These are phyloP conservation scores for Balamuthia mandrillaris DNA, from an alignment of 208 protist genomes.

Conservation along the genomic window DNA sequence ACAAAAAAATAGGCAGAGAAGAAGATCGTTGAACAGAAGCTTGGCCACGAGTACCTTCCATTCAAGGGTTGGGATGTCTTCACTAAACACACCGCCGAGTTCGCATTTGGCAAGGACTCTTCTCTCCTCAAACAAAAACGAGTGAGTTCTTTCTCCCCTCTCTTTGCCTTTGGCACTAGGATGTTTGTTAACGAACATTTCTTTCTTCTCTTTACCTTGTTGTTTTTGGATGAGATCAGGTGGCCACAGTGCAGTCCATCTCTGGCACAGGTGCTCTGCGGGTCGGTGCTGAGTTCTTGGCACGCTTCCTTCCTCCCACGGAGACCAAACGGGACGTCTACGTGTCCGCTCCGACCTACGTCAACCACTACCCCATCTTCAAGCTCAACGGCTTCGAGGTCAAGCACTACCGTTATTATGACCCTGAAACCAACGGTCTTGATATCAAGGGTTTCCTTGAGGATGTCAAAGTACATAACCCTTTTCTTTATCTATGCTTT, in stretches of 20 bases:
- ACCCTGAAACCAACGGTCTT: conserved; percentile 52
- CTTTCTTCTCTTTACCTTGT: neutral
- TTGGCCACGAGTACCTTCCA: conserved; percentile 94
- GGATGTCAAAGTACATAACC: conserved; percentile 49
- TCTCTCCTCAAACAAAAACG: conserved; percentile 32
- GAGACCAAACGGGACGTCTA: conserved; percentile 57
- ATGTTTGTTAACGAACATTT: neutral
- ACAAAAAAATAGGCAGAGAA: conserved; percentile 60
- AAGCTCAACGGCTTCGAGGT: conserved; percentile 57
- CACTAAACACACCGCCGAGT: conserved; percentile 71
- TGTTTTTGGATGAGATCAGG: conserved; percentile 18
- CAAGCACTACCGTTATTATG: conserved; percentile 67
- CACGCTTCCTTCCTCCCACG: conserved; percentile 34
- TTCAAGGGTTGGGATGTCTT: conserved; percentile 87
- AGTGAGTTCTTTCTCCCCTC: neutral
- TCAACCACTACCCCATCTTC: conserved; percentile 71
- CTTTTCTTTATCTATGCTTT: neutral
- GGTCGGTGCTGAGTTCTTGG: conserved; percentile 33
- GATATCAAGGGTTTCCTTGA: conserved; percentile 70
- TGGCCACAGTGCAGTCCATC: conserved; percentile 81
- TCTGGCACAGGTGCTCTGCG: conserved; percentile 77
- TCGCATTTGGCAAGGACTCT: conserved; percentile 82
- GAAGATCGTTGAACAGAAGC: conserved; percentile 49
- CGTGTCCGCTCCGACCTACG: conserved; percentile 78
- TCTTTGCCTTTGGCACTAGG: neutral